phyloP scores from a whole-genome alignment of 768 basidiomycete genomes.

The Dacryopinax spathularia region DNA sequence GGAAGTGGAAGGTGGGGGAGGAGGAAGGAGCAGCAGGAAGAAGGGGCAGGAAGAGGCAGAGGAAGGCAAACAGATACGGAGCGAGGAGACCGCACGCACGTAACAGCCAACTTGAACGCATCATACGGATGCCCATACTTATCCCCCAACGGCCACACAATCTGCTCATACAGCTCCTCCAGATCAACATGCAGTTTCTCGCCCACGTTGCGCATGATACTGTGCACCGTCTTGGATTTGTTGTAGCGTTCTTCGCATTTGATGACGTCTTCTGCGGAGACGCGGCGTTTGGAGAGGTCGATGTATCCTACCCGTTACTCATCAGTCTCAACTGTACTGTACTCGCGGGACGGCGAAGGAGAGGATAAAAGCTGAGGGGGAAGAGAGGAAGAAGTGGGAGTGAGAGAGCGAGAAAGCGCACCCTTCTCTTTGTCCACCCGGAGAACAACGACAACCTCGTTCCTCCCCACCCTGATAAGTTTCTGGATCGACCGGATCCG shows the following conservation, averaged over 20 bases:
- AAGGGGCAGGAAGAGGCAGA: slow-evolving; percentile 12
- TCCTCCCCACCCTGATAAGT: slow-evolving; percentile 90
- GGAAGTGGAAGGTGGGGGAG: neutral
- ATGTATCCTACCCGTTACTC: slow-evolving; percentile 60
- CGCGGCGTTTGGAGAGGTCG: slow-evolving; percentile 94
- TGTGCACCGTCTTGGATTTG: slow-evolving; percentile 92
- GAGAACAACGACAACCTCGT: slow-evolving; percentile 95
- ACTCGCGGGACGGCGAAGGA: neutral
- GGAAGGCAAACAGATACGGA: too few relatives aligned
- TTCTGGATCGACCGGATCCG: slow-evolving; percentile 97
- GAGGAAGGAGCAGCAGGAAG: slow-evolving; percentile 23
- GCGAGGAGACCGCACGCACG: slow-evolving; percentile 45
- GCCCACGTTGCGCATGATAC: slow-evolving; percentile 81
- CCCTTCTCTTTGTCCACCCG: slow-evolving; percentile 99
- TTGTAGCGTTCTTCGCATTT: slow-evolving; percentile 98
- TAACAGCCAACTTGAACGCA: slow-evolving; percentile 91
- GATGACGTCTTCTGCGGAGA: slow-evolving; percentile 94
- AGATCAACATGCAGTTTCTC: slow-evolving; percentile 51
- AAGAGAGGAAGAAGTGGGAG: neutral
- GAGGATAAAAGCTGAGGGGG: neutral
- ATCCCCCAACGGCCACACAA: slow-evolving; percentile 85
- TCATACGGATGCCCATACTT: slow-evolving; percentile 94
- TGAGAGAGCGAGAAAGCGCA: slow-evolving; percentile 22
- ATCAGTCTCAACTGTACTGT: neutral
- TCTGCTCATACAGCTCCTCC: slow-evolving; percentile 75